Percentiles rank a stretch among this genome's conserved stretches.
Conservation (phyloP, 2,329 filamentous ascomycete species). For the Cyphellophora attinorum region DNA sequence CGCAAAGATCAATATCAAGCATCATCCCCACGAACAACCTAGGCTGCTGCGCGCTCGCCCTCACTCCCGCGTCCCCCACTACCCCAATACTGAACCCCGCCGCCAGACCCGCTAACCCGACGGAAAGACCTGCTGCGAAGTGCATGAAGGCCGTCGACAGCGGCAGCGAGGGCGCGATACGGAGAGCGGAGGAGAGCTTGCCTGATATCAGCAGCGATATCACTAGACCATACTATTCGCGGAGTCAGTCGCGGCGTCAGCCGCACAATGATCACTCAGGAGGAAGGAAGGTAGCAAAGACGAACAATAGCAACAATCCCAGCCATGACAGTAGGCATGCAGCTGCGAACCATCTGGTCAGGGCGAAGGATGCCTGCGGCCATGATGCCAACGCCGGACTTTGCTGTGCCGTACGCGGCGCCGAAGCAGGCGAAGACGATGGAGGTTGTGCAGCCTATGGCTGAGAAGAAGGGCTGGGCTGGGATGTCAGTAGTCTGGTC, state of each 20-base stretch:
- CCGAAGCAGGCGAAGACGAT: constrained; percentile 96
- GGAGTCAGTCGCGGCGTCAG: too few relatives aligned
- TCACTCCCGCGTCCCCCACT: constrained; percentile 51
- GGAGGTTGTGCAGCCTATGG: constrained; percentile 89
- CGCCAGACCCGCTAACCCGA: constrained; percentile 73
- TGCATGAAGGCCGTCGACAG: constrained; percentile 79
- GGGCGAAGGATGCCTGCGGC: constrained; percentile 97
- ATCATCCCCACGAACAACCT: constrained; percentile 70
- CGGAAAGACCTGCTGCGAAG: constrained; percentile 70
- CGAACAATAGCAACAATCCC: constrained; percentile 99
- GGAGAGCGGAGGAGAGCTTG: too few relatives aligned
- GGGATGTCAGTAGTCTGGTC: too few relatives aligned
- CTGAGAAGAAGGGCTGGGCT: constrained; percentile 78
- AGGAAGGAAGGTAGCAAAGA: too few relatives aligned
- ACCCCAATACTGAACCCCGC: constrained; percentile 81
- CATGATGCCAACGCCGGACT: constrained; percentile 97
- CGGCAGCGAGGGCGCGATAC: constrained; percentile 59
- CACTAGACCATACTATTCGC: constrained; percentile 86
- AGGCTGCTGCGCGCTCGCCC: constrained; percentile 42
- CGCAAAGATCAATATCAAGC: constrained; percentile 95
- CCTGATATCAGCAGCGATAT: constrained; percentile 81
- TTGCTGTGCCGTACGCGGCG: constrained; percentile 96
- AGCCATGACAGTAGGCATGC: too few relatives aligned
- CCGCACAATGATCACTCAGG: too few relatives aligned
- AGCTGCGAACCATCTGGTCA: constrained; percentile 16